Conservation (phyloP, 345 rosid species). For the Psidium friedrichsthalianum region DNA sequence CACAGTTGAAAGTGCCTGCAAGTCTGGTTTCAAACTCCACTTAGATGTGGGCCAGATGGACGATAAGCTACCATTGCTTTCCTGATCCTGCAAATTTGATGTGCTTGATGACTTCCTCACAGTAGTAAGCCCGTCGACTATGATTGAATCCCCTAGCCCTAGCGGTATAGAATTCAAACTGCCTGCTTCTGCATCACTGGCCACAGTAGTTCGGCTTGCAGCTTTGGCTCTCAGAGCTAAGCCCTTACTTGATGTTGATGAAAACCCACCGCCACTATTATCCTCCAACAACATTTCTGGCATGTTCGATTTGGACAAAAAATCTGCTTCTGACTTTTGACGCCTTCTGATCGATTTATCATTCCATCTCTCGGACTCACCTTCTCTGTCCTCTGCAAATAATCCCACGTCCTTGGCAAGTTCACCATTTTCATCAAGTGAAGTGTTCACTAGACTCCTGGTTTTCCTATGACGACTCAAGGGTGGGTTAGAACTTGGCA, state of each 20-base stretch:
- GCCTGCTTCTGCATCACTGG: slow-evolving; percentile 20
- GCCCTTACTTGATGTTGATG: slow-evolving; percentile 44
- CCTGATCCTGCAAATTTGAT: slow-evolving; percentile 56
- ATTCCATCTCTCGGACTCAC: slow-evolving; percentile 14
- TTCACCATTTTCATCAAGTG: slow-evolving; percentile 35
- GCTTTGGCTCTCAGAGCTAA: slow-evolving; percentile 63
- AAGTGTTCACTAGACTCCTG: slow-evolving; percentile 44
- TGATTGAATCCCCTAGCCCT: slow-evolving; percentile 15
- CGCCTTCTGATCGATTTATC: slow-evolving; percentile 48
- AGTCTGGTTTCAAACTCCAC: slow-evolving; percentile 54
- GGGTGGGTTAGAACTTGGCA: slow-evolving; percentile 21
- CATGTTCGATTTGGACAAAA: slow-evolving; percentile 7
- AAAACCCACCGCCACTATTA: slow-evolving; percentile 36
- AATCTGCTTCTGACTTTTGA: slow-evolving; percentile 58
- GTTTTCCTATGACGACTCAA: slow-evolving; percentile 38
- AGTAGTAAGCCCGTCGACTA: slow-evolving; percentile 18
- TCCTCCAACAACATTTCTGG: slow-evolving; percentile 59
- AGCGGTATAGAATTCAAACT: slow-evolving; percentile 9
- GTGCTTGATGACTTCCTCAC: slow-evolving; percentile 79
- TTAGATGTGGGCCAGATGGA: slow-evolving; percentile 43
- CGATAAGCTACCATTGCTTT: slow-evolving; percentile 16
- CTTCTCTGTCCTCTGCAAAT: slow-evolving; percentile 16
- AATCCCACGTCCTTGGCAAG: slow-evolving; percentile 1
- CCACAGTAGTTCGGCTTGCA: slow-evolving; percentile 18
- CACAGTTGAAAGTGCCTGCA: slow-evolving; percentile 42